Base-by-base conservation (phyloP, 1,139 yeast genomes). In the Geotrichum restrictum region DNA sequence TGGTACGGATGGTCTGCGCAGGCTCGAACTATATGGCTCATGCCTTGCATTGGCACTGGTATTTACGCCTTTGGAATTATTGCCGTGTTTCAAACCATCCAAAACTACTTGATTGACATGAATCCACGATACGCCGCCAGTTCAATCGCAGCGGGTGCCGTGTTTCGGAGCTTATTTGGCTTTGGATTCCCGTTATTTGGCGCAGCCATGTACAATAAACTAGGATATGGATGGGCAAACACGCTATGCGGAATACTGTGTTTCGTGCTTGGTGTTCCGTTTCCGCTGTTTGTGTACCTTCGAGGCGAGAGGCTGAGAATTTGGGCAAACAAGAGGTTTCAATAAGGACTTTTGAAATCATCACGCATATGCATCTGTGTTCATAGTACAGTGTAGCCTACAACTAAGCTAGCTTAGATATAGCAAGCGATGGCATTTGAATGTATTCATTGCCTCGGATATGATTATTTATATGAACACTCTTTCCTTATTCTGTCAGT, bases 1-100 rank as follows among this genome's bases (percentile, higher is more conserved):
- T 77, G 83, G 76, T 82, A 79, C 62, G 86, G 87, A 3, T 82
- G 86, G 85, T 73, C 80, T 29, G 83, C 82, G 0, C 71, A 81
- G 58, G 71, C 72, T 31, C 64, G 69, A 34, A 51, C 67, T 3
- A 57, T 60, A 47, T 82, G 85, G 82, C 71, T 82, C 33, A 77
- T 81, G 73, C 84, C 86, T 1, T 69, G 71, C 16, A 69, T 81
- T 31, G 86, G 85, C 3, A 71, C 79, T 10, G 77, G 70, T 1
- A 70, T 81, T 13, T 82, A 79, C 66, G 81, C 84, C 3, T 74
- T 78, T 58, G 80, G 82, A 2, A 73, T 82, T 22, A 75, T 81
- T 40, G 80, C 80, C 4, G 78, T 80, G 10, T 81, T 82, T 66
- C 83, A 79, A 60, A 71, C 80, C 36, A 78, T 81, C 57, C 86